Evolutionary conservation across 2,329 filamentous ascomycete species (phyloP), one percentile per base, ranked within the genome.

Genomic region (Cladosporium austrohemisphaericum): DNA sequence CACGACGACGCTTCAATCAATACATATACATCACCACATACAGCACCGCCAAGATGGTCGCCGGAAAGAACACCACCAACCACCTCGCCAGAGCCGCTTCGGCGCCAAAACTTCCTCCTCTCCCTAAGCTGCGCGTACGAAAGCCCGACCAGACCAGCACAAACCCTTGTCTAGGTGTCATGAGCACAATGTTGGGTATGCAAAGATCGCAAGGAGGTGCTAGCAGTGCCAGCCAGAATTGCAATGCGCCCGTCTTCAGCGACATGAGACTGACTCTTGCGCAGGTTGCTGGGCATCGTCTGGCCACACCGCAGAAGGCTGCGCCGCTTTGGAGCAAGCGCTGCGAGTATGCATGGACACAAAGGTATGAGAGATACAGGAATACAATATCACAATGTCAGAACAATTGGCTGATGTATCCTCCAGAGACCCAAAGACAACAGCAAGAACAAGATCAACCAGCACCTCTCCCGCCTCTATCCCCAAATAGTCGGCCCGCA

Each of bases 381-480:
- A 26, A 9, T 8, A 23, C 4, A 14, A 26, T 7, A 23, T 8
- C 14, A 13, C 23, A 11, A 25, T 19, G 43, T 32, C 9, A 37
- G 19, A 14, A 22, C 7, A 19, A 13, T 1, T 26, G 6, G 25
- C 25, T 26, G 6, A 6, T 26, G 10, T 41, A 31, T 29, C 26
- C 16, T 13, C 2, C 4, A 84, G 81, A 80, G 76, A 76, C 69
- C 77, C 40, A 68, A 69, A 55, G 68, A 71, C 49, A 67, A 71
- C 56, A 80, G 81, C 66, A 88, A 84, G 74, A 92, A 83, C 68
- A 82, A 80, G 56, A 90, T 97, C 80, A 97, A 97, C 73, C 91
- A 91, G 76, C 91, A 96, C 68, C 75, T 97, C 35, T 79, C 80
- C 57, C 81, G 93, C 62, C 80, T 87, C 74, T 86, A 85, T 61